These are phyloP conservation scores for Mycena polygramma DNA, from an alignment of 768 basidiomycete genomes.

Conservation along the genomic window DNA sequence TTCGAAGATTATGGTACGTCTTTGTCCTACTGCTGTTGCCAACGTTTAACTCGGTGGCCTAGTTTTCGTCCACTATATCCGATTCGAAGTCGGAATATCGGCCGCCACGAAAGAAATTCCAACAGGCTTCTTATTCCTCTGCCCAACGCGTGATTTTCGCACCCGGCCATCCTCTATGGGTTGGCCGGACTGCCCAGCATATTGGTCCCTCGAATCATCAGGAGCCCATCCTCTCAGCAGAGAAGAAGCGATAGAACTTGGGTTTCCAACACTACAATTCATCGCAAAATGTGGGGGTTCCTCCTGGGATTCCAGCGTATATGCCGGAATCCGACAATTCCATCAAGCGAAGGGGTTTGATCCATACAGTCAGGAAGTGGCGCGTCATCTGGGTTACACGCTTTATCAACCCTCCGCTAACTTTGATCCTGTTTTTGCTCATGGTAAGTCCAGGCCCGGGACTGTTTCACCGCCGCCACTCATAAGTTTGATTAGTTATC, in stretches of 20 bases:
- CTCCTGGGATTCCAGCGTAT: not conserved
- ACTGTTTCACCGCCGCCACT: too few species aligned
- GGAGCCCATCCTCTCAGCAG: not conserved
- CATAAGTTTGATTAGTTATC: too few species aligned
- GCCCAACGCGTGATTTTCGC: not conserved
- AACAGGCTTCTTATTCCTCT: not conserved
- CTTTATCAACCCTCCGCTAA: not conserved
- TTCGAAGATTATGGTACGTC: constrained; percentile 4
- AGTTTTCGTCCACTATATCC: not conserved
- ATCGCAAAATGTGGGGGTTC: not conserved
- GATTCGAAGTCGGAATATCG: not conserved
- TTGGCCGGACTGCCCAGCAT: not conserved
- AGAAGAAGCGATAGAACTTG: not conserved
- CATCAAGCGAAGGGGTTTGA: not conserved
- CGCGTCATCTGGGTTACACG: not conserved
- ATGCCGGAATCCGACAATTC: not conserved
- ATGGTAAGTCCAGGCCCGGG: too few species aligned
- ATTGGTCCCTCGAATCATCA: not conserved
- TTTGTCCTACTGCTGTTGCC: too few species aligned
- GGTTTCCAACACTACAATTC: not conserved
- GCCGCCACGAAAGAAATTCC: not conserved
- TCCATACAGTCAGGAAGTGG: not conserved
- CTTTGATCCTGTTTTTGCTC: not conserved
- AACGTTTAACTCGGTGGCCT: too few species aligned
- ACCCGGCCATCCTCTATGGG: not conserved